Percentiles rank a stretch among this genome's conserved stretches.
phyloP scores from a whole-genome alignment of 768 basidiomycete genomes.

The Hygrocybe punicea region DNA sequence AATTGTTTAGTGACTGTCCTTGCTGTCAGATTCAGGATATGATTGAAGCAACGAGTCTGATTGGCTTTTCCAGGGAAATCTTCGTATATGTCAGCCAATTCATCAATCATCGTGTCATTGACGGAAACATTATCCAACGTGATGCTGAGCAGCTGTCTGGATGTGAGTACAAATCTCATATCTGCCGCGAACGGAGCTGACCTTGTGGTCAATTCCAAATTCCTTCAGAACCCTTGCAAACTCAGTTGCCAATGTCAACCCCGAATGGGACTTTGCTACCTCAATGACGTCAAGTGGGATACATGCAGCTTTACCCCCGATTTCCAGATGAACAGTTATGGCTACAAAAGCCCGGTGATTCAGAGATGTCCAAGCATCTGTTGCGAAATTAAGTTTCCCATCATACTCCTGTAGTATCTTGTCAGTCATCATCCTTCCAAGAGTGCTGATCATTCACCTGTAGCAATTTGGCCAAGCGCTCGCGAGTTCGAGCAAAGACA shows the following conservation, averaged over 20 bases:
- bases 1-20: conserved; percentile 34
- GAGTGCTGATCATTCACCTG: conserved; percentile 12
- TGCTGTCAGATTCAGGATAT: conserved; percentile 38
- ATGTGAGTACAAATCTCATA: too few species aligned
- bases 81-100: conserved; percentile 6
- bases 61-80: conserved; percentile 23
- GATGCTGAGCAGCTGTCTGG: too few species aligned
- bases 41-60: conserved; percentile 37
- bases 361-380: too few species aligned
- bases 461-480: conserved; percentile 29
- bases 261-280: conserved; percentile 33
- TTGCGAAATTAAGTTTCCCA: background rate
- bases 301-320: conserved; percentile 20
- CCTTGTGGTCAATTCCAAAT: conserved; percentile 21
- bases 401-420: background rate
- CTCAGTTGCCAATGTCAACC: conserved; percentile 32
- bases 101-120: background rate
- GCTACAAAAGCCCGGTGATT: too few species aligned
- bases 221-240: conserved; percentile 30
- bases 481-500: conserved; percentile 21
- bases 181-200: conserved; percentile 9
- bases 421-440: background rate
- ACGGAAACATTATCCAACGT: too few species aligned
- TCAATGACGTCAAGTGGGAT: conserved; percentile 39
- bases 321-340: background rate